These are phyloP conservation scores for Picea sitchensis DNA, from an alignment of 75 land plant species.

Conservation along the genomic window DNA sequence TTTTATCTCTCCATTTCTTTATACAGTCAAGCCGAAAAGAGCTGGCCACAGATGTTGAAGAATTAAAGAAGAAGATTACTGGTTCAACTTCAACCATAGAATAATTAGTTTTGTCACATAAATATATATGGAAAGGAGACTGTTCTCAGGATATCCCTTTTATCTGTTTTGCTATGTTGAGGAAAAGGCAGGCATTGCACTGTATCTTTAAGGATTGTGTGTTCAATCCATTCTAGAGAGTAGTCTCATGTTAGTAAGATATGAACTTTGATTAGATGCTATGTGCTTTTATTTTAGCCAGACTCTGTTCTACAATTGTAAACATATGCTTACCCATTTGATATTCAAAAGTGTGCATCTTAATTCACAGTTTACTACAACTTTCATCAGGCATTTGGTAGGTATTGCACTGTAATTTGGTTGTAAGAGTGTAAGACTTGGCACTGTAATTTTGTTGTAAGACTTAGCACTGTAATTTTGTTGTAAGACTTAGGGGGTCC, in stretches of 20 bases:
- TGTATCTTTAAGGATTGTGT: not conserved
- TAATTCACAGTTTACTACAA: not conserved
- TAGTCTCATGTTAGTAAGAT: too few relatives aligned
- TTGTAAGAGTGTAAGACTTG: too few relatives aligned
- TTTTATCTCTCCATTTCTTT: not conserved
- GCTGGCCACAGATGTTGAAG: conserved; percentile 70
- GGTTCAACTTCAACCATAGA: conserved; percentile 37
- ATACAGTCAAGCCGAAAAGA: conserved; percentile 83
- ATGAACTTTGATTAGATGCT: too few relatives aligned
- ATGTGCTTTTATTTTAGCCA: not conserved
- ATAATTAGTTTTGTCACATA: not conserved
- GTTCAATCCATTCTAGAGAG: not conserved
- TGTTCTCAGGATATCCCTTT: not conserved
- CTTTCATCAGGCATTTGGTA: not conserved
- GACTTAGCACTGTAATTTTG: too few relatives aligned
- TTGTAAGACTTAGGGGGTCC: not conserved
- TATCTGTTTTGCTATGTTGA: conserved; percentile 7
- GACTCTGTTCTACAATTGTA: not conserved
- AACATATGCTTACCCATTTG: not conserved
- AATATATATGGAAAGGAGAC: not conserved
- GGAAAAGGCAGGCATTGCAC: conserved; percentile 3
- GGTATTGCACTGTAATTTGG: not conserved
- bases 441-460: too few relatives aligned
- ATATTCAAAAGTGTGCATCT: not conserved
- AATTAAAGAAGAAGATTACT: conserved; percentile 76